Conservation (phyloP, 116 monocot species). For the Thalassia testudinum region DNA sequence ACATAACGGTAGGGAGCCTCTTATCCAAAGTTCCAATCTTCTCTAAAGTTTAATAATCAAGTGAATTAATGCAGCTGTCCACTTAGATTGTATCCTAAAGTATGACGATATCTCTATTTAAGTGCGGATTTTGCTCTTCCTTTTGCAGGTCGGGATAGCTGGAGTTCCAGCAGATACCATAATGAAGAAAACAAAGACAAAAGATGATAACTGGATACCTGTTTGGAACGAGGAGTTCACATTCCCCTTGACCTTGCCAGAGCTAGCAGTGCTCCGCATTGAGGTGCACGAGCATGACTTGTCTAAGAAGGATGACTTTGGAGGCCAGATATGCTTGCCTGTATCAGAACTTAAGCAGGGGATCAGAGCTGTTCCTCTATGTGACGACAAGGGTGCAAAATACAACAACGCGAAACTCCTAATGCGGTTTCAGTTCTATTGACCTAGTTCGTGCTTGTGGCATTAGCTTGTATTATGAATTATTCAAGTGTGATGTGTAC, state of each 20-base stretch:
- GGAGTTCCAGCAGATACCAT: slow-evolving; percentile 39
- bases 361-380: slow-evolving; percentile 35
- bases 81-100: no score
- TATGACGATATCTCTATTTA: no score
- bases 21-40: no score
- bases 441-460: no score
- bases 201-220: slow-evolving; percentile 38
- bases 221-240: slow-evolving; percentile 44
- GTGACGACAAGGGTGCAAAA: slow-evolving; percentile 24
- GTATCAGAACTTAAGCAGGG: slow-evolving; percentile 30
- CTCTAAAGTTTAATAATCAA: no score
- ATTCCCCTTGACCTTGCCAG: slow-evolving; percentile 42
- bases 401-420: slow-evolving; percentile 35
- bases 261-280: slow-evolving; percentile 38
- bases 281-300: slow-evolving; percentile 52
- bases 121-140: not conserved
- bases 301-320: slow-evolving; percentile 53
- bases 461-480: no score
- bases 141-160: slow-evolving; percentile 64
- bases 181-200: slow-evolving; percentile 43
- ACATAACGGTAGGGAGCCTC: slow-evolving; percentile 26
- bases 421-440: slow-evolving; percentile 21
- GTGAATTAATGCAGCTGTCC: no score
- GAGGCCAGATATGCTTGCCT: slow-evolving; percentile 41
- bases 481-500: no score